Conservation (phyloP, 768 basidiomycete species). For the Boletus coccyginus region DNA sequence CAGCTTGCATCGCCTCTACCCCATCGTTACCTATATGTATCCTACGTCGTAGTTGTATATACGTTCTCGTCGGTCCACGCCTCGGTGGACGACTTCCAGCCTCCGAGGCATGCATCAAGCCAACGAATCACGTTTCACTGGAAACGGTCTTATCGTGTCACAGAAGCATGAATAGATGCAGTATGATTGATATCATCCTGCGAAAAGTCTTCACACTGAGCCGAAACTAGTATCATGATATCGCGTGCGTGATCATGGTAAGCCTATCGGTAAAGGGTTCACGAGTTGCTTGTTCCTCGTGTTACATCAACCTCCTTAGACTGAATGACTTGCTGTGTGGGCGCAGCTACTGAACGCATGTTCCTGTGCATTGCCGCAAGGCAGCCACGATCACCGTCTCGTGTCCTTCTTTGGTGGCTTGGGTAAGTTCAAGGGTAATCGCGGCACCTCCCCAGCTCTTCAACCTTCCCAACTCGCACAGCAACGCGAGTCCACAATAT, state of each 20-base stretch:
- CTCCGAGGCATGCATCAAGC: not conserved
- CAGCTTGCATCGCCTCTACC: no score
- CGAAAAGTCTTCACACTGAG: no score
- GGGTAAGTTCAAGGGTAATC: not conserved
- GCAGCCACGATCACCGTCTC: not conserved
- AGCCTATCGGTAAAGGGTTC: not conserved
- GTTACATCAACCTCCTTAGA: not conserved
- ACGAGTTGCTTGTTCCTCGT: not conserved
- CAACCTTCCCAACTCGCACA: not conserved
- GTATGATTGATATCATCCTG: no score
- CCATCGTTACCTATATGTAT: no score
- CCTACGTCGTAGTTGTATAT: no score
- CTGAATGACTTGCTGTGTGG: not conserved
- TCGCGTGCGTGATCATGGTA: no score
- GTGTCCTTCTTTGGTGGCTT: not conserved
- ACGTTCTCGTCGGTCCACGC: no score
- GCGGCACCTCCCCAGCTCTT: not conserved
- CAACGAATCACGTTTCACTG: no score
- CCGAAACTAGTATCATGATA: not conserved
- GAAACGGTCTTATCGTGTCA: not conserved
- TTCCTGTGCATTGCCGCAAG: not conserved
- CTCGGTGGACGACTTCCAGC: no score
- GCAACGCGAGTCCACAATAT: constrained; percentile 15
- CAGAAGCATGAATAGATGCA: not conserved
- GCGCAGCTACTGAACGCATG: not conserved